These are phyloP conservation scores for Sextonia rubra DNA, from an alignment of 164 flowering plant genomes.

Conservation along the genomic window DNA sequence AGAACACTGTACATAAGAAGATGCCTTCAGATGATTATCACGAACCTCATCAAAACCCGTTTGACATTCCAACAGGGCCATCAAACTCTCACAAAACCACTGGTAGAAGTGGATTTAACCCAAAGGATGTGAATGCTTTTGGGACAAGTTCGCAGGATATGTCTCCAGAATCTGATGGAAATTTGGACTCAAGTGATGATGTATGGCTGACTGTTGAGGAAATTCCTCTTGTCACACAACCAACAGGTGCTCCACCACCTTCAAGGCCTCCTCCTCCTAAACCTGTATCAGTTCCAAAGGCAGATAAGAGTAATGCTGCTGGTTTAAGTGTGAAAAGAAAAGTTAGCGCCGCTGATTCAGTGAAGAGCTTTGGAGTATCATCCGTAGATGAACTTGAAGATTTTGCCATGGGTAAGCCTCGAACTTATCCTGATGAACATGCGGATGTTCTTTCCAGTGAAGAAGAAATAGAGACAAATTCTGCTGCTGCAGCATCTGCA, in stretches of 20 bases:
- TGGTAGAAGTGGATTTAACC: constrained; percentile 33
- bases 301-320: constrained; percentile 31
- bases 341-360: constrained; percentile 32
- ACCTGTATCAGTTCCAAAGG: constrained; percentile 42
- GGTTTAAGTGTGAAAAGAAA: constrained; percentile 43
- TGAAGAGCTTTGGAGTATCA: constrained; percentile 37
- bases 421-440: constrained; percentile 33
- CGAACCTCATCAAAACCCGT: constrained; percentile 43
- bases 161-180: constrained; percentile 46
- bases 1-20: constrained; percentile 32
- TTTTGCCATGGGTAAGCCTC: constrained; percentile 59
- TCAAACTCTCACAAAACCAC: constrained; percentile 32
- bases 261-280: constrained; percentile 83
- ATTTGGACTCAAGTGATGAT: constrained; percentile 45
- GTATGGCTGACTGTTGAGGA: constrained; percentile 90
- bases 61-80: constrained; percentile 50
- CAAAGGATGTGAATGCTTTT: constrained; percentile 29
- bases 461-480: constrained; percentile 45
- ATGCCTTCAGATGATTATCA: constrained; percentile 29
- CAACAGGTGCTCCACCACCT: constrained; percentile 94
- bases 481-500: constrained; percentile 70
- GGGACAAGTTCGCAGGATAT: constrained; percentile 33
- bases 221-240: constrained; percentile 85
- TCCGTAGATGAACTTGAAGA: constrained; percentile 75
- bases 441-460: constrained; percentile 47